These are phyloP conservation scores for Diaporthe ilicicola DNA, from an alignment of 2,329 filamentous ascomycete genomes.

Conservation along the genomic window DNA sequence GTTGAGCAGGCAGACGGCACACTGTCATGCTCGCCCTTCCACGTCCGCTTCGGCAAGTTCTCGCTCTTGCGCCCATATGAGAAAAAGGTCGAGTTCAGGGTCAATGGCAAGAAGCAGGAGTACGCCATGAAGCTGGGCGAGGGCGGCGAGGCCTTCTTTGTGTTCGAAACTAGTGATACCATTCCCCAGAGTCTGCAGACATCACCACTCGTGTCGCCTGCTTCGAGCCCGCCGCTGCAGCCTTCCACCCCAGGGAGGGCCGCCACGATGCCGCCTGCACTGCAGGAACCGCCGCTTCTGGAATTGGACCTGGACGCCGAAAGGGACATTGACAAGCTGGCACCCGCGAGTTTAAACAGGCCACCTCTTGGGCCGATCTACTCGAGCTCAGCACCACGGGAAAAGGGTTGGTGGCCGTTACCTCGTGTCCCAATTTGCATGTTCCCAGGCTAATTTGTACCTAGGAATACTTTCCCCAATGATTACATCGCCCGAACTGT, in stretches of 20 bases:
- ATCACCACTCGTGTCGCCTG: slow-evolving; percentile 90
- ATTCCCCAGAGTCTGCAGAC: slow-evolving; percentile 96
- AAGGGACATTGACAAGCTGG: slow-evolving; percentile 48
- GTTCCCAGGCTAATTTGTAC: slow-evolving; percentile 33
- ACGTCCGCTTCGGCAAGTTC: slow-evolving; percentile 99
- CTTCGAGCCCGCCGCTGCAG: slow-evolving; percentile 78
- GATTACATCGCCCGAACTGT: slow-evolving; percentile 61
- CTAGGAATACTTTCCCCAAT: slow-evolving; percentile 61
- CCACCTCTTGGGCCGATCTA: slow-evolving; percentile 56
- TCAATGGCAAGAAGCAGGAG: slow-evolving; percentile 90
- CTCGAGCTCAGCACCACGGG: slow-evolving; percentile 43
- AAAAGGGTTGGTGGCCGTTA: slow-evolving; percentile 42
- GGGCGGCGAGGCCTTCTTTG: slow-evolving; percentile 97
- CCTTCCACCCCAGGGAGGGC: slow-evolving; percentile 47
- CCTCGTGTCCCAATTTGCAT: not conserved
- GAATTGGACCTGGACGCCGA: slow-evolving; percentile 67
- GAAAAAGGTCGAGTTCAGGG: slow-evolving; percentile 98
- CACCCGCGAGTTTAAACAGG: slow-evolving; percentile 49
- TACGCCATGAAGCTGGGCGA: slow-evolving; percentile 99
- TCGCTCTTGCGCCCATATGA: slow-evolving; percentile 93
- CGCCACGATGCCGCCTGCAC: slow-evolving; percentile 45
- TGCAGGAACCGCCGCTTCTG: slow-evolving; percentile 76
- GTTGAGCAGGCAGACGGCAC: slow-evolving; percentile 94
- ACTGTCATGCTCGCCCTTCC: slow-evolving; percentile 93
- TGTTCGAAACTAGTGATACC: slow-evolving; percentile 92